Evolutionary conservation across 768 basidiomycete species (phyloP), one percentile per base, ranked within the genome.

Genomic region (Ramaria sp.): DNA sequence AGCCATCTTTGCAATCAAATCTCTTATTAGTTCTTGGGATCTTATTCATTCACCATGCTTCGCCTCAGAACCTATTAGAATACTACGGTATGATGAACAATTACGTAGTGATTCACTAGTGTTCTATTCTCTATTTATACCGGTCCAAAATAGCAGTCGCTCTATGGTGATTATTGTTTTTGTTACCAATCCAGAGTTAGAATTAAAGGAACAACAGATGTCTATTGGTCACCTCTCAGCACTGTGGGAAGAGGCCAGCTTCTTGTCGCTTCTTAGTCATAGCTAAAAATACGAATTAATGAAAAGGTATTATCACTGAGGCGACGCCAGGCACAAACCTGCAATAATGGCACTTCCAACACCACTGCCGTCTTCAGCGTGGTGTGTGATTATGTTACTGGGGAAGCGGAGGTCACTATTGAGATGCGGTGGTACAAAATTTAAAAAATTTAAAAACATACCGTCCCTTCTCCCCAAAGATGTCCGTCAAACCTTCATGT

Each of bases 301-400:
- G n/a, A 28, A 20, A 30, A 48, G 10, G 13, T 36, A 4, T n/a
- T n/a, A n/a, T n/a, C n/a, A 42, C 13, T 52, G 22, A 15, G 24
- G 15, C 12, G 4, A 48, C 30, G 52, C 28, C 47, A 49, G 34
- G 4, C 30, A 69, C 77, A 61, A 44, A 82, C 81, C 81, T 1
- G 95, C 95, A 62, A 99, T 96, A 66, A 98, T 96, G 6, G 93
- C 92, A 61, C 88, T 90, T 13, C 96, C 95, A 27, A 98, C 93
- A 60, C 95, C 95, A 59, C 87, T 90, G 48, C 90, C 88, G 65
- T 91, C 90, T 66, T 89, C 90, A 12, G 91, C 91, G 63, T 87
- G 88, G 65, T 85, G 76, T 0, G 88, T 91, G 13, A 79, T 64
- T 60, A 91, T 85, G 58, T 82, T 84, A 61, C 78, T 83, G 58